Percentiles rank a stretch among this genome's conserved stretches.
Conservation (phyloP, 108 stramenopile genomes). For the Mayamaea pseudoterrestris region DNA sequence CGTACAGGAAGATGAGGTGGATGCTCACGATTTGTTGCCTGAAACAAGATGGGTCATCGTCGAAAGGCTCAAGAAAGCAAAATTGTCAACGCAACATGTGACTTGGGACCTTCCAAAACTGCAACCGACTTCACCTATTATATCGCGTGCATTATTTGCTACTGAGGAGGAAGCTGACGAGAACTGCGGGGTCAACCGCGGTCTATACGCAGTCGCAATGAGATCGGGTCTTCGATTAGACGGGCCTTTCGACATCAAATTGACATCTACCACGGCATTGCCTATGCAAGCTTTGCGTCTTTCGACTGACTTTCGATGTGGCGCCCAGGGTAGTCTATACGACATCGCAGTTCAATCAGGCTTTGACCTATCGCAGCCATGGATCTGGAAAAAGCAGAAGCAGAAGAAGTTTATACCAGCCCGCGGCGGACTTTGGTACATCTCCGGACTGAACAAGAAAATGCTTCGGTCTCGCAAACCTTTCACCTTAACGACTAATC, state of each 20-base stretch:
- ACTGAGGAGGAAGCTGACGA: not conserved
- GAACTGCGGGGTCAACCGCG: not conserved
- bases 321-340: not conserved
- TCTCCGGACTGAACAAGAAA: not conserved
- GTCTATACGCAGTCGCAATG: not conserved
- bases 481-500: not conserved
- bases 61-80: too few species aligned
- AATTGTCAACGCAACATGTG: too few species aligned
- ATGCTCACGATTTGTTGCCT: too few species aligned
- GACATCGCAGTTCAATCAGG: constrained; percentile 1
- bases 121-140: not conserved
- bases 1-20: too few species aligned
- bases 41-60: too few species aligned
- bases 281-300: not conserved
- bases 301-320: not conserved
- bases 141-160: not conserved
- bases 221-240: not conserved
- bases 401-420: not conserved
- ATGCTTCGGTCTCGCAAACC: not conserved
- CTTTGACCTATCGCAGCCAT: not conserved
- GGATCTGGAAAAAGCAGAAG: not conserved
- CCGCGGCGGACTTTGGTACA: not conserved
- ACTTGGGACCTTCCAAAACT: too few species aligned
- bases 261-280: not conserved
- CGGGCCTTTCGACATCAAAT: not conserved